Evolutionary conservation across 306 rosid species (phyloP).

Genomic region (Cotoneaster glaucophyllus): DNA sequence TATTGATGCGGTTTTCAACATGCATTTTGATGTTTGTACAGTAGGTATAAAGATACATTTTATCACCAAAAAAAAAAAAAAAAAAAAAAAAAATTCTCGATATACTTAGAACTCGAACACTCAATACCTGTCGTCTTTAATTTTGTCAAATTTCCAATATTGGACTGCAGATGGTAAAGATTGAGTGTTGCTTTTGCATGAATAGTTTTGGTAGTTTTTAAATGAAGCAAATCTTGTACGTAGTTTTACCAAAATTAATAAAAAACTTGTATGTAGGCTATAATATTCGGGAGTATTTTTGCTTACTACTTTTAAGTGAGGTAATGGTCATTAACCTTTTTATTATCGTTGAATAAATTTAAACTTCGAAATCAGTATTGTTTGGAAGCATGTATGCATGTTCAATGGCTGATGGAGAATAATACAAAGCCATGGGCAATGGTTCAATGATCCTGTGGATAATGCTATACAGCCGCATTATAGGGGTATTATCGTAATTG

Average conservation of each 20-base stretch:
- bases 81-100: too few relatives aligned
- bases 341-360: too few relatives aligned
- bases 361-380: too few relatives aligned
- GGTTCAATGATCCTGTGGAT: not conserved
- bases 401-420: not conserved
- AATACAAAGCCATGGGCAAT: not conserved
- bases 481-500: conserved; percentile 22
- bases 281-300: too few relatives aligned
- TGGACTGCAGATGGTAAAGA: too few relatives aligned
- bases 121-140: not conserved
- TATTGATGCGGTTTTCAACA: not conserved
- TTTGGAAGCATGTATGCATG: conserved; percentile 1
- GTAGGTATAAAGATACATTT: not conserved
- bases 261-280: not conserved
- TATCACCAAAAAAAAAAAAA: not conserved
- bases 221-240: not conserved
- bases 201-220: not conserved
- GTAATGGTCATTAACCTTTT: accelerated
- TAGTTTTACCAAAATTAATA: too few relatives aligned
- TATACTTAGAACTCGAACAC: not conserved
- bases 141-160: not conserved
- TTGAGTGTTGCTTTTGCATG: not conserved
- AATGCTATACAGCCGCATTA: not conserved
- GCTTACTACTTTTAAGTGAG: too few relatives aligned
- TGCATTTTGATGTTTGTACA: too few relatives aligned